Evolutionary conservation across 2,329 filamentous ascomycete species (phyloP).

Genomic region (Talaromyces pinophilus): DNA sequence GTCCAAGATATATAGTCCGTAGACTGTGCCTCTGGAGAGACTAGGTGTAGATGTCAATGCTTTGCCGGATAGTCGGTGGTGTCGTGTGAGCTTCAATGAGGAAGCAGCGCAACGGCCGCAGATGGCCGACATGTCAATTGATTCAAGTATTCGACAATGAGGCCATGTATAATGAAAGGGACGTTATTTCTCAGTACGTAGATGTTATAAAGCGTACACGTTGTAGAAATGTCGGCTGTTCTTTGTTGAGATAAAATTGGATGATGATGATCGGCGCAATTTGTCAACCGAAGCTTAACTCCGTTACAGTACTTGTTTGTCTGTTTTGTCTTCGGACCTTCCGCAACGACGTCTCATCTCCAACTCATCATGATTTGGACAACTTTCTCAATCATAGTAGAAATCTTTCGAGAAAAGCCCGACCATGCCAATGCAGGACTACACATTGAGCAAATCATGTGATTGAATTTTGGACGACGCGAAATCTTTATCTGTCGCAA

Average conservation of each 20-base stretch:
- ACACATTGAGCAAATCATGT: neutral
- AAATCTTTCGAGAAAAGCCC: neutral
- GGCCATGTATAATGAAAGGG: neutral
- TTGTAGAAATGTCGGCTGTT: neutral
- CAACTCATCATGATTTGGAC: neutral
- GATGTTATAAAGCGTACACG: too few relatives aligned
- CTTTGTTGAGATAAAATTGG: neutral
- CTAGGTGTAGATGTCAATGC: neutral
- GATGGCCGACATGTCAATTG: conserved; percentile 23
- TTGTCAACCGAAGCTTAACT: neutral
- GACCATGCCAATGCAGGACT: neutral
- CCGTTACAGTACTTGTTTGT: neutral
- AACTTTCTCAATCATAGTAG: neutral
- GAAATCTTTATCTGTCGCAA: neutral
- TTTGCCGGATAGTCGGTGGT: neutral
- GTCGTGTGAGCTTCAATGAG: conserved; percentile 14
- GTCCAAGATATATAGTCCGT: neutral
- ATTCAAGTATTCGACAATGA: neutral
- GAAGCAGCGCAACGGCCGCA: conserved; percentile 22
- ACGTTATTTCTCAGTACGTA: neutral
- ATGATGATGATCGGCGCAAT: neutral
- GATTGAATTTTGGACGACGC: neutral
- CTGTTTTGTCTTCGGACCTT: neutral
- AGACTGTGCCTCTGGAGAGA: neutral
- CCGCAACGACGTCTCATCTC: neutral